Percentiles rank a stretch among this genome's conserved stretches.
phyloP scores from a whole-genome alignment of 1,139 yeast genomes.

The Yamadazyma sp. region DNA sequence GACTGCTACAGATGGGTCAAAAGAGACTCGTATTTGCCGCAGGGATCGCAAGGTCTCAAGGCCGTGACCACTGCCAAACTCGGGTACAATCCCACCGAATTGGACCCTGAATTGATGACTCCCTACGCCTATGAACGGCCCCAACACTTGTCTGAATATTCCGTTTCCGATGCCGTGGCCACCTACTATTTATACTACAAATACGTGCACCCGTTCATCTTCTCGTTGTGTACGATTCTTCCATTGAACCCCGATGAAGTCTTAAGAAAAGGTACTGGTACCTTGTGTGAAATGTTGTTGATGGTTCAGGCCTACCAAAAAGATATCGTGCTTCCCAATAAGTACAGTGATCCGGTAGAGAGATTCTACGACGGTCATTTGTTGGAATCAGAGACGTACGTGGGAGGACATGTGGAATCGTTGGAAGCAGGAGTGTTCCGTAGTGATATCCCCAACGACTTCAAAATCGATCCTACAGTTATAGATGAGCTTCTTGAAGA shows the following conservation, averaged over 20 bases:
- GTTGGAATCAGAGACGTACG: conserved; percentile 93
- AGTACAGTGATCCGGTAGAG: conserved; percentile 89
- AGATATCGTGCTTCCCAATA: conserved; percentile 82
- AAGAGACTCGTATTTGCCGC: conserved; percentile 95
- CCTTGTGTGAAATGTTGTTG: conserved; percentile 94
- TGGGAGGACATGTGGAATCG: conserved; percentile 98
- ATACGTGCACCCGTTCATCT: conserved; percentile 95
- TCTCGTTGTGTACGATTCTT: conserved; percentile 91
- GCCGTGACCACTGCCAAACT: conserved; percentile 96
- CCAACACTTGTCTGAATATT: conserved; percentile 88
- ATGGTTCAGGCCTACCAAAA: conserved; percentile 94
- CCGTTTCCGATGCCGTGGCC: conserved; percentile 99
- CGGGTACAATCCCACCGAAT: conserved; percentile 94
- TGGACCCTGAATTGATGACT: conserved; percentile 97
- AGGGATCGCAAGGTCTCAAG: conserved; percentile 97
- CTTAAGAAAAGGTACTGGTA: conserved; percentile 95
- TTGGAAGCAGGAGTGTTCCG: conserved; percentile 97
- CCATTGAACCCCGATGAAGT: conserved; percentile 98
- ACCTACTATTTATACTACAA: conserved; percentile 95
- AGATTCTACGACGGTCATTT: conserved; percentile 93
- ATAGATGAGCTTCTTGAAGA: conserved; percentile 77
- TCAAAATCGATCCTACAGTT: conserved; percentile 77
- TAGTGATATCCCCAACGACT: conserved; percentile 77
- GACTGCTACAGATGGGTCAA: conserved; percentile 99
- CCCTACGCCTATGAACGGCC: conserved; percentile 96